phyloP scores from a whole-genome alignment of 2,329 filamentous ascomycete genomes.

The Pseudogymnoascus sp. region DNA sequence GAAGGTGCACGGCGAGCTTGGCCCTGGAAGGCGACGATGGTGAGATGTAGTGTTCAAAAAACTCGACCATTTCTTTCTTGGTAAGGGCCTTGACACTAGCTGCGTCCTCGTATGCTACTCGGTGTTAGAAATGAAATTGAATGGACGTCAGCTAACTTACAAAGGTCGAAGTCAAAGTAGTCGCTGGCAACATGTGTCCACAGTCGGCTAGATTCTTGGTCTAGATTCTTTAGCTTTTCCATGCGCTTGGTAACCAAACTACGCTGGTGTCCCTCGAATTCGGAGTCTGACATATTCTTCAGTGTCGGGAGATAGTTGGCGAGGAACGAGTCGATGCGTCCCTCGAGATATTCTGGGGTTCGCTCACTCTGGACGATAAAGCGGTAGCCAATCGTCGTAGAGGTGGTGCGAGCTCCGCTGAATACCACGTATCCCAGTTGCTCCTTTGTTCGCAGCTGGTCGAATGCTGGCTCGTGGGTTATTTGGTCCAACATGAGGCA shows the following conservation, averaged over 20 bases:
- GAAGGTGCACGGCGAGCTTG: conserved; percentile 79
- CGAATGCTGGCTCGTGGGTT: conserved; percentile 86
- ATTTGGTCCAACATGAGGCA: conserved; percentile 80
- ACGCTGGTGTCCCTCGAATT: conserved; percentile 86
- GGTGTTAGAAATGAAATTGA: neutral
- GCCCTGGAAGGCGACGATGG: conserved; percentile 66
- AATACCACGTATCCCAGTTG: conserved; percentile 97
- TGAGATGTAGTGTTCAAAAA: conserved; percentile 69
- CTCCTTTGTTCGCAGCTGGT: conserved; percentile 92
- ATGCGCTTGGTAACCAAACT: conserved; percentile 80
- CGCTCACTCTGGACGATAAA: conserved; percentile 93
- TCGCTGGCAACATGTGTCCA: conserved; percentile 82
- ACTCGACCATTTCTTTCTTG: conserved; percentile 72
- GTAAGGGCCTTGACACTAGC: conserved; percentile 65
- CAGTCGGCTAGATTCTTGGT: conserved; percentile 73
- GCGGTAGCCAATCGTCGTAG: conserved; percentile 77
- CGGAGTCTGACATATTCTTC: conserved; percentile 67
- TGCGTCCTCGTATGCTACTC: conserved; percentile 53
- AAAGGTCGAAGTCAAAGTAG: conserved; percentile 81
- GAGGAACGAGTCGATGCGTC: conserved; percentile 81
- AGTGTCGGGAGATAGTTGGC: conserved; percentile 58
- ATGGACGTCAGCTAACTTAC: conserved; percentile 42
- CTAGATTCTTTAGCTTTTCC: conserved; percentile 88
- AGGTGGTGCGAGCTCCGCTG: conserved; percentile 63
- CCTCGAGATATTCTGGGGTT: conserved; percentile 74